Base-by-base conservation (phyloP, 75 land plant genomes). In the Picea glauca region DNA sequence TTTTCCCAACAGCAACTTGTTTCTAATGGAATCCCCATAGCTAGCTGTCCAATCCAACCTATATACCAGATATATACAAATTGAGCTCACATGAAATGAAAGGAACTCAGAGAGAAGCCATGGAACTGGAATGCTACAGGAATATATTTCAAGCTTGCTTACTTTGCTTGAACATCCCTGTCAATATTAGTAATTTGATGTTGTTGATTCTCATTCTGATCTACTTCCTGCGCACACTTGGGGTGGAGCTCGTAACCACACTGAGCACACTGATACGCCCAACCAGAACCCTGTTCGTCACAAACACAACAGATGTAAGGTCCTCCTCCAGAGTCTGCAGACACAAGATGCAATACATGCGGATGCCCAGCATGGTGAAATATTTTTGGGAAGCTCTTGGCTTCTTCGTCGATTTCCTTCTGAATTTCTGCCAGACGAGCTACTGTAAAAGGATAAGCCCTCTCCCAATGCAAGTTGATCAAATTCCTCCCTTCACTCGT, bases 231-330 rank as follows among this genome's bases (percentile, higher is more conserved):
- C 26, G 85, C 81, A 77, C 93, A 91, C 62, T 78, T 81, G 12
- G 87, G 85, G 77, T 91, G 93, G 32, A 91, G 78, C 80, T 91
- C 93, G 68, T 82, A 91, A 9, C 90, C 90, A 81, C 93, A 91
- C 38, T 81, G 89, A 17, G 79, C 76, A 66, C 93, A 91, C 67
- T 83, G 89, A 76, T 91, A 89, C 5, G 84, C 91, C 93, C 91
- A 91, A 6, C 89, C 89, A 14, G 78, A 80, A 5, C 93, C 93
- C 43, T 89, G 90, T 78, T 91, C 91, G 60, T 85, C 89, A 75
- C 93, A 91, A 13, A 78, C 85, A 64, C 91, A 91, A 58, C 93
- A 91, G 38, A 86, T 83, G 43, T 82, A 91, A 13, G 88, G 86
- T 2, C 91, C 87, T 32, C 93, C 93, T 3, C 88, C 91, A 5